These are phyloP conservation scores for Tricholoma hemisulphureum DNA, from an alignment of 768 basidiomycete genomes.

Conservation along the genomic window DNA sequence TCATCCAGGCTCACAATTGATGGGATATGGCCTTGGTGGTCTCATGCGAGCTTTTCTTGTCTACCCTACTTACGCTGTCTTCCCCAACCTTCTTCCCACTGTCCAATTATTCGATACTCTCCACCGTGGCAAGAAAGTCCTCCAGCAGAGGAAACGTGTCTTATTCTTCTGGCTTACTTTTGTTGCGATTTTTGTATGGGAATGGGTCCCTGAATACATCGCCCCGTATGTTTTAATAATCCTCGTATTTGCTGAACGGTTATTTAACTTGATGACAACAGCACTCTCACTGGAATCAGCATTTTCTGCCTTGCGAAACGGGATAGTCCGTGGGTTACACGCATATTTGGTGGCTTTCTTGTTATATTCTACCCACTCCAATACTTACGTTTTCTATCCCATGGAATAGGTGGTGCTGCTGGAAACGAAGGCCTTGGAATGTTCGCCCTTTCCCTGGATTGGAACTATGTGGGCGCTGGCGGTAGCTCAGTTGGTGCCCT, in stretches of 20 bases:
- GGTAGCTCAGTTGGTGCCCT: constrained; percentile 45
- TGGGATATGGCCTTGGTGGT: constrained; percentile 9
- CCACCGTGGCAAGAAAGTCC: constrained; percentile 41
- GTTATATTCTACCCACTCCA: too few relatives aligned
- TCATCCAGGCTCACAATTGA: constrained; percentile 3
- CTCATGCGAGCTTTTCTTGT: constrained; percentile 44
- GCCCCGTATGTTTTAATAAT: constrained; percentile 34
- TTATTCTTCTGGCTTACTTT: constrained; percentile 58
- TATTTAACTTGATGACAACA: too few relatives aligned
- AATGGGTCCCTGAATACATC: constrained; percentile 54
- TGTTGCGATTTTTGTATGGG: constrained; percentile 53
- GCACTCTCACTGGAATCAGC: constrained; percentile 58
- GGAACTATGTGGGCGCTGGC: constrained; percentile 54
- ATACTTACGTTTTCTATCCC: too few relatives aligned
- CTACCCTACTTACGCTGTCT: constrained; percentile 45
- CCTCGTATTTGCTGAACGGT: too few relatives aligned
- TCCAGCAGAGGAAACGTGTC: constrained; percentile 50
- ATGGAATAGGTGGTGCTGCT: constrained; percentile 49
- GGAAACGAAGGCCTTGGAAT: constrained; percentile 64
- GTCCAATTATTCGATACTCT: constrained; percentile 44
- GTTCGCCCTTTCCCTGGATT: constrained; percentile 59
- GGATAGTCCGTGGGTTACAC: constrained; percentile 47
- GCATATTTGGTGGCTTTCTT: constrained; percentile 45
- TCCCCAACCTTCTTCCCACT: constrained; percentile 41
- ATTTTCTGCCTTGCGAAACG: constrained; percentile 47